Evolutionary conservation across 1,284 basidiomycete genomes (phyloP).

Genomic region (Apiotrichum domesticum): DNA sequence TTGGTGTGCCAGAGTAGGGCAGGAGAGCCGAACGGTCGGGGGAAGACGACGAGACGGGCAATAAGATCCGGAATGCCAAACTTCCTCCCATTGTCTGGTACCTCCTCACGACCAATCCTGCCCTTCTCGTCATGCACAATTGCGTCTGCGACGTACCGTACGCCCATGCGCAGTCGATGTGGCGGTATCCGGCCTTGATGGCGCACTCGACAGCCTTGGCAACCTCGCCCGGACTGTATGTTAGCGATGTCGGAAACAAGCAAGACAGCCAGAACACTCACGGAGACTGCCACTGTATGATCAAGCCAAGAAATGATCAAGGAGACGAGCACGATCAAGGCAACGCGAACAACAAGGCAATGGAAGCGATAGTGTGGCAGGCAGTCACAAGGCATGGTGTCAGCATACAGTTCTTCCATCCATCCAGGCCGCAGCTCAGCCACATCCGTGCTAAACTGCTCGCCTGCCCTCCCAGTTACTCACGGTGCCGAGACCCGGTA

Average conservation of each 20-base stretch:
- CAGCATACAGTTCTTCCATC: too few species aligned
- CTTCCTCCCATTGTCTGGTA: neutral
- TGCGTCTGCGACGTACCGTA: constrained; percentile 21
- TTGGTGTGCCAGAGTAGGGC: neutral
- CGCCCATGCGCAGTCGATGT: constrained; percentile 58
- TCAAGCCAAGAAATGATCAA: constrained; percentile 6
- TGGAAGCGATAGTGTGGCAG: neutral
- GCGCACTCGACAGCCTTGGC: constrained; percentile 46
- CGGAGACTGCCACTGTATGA: constrained; percentile 42
- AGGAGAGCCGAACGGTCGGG: neutral
- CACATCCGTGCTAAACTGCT: too few species aligned
- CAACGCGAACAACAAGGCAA: neutral
- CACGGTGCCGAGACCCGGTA: constrained; percentile 51
- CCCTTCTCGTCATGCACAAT: neutral
- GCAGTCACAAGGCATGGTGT: too few species aligned
- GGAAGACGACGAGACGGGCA: neutral
- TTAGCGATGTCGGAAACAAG: neutral
- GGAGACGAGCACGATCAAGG: neutral
- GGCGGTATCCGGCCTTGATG: constrained; percentile 55
- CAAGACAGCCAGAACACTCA: constrained; percentile 10
- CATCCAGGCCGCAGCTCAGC: too few species aligned
- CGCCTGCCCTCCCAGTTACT: constrained; percentile 16
- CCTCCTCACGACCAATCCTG: neutral
- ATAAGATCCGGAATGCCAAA: neutral
- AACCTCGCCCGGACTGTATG: constrained; percentile 42